Percentiles rank a stretch among this genome's conserved stretches.
Conservation (phyloP, 192 early-diverging fungal species). For the Coemansia sp. region DNA sequence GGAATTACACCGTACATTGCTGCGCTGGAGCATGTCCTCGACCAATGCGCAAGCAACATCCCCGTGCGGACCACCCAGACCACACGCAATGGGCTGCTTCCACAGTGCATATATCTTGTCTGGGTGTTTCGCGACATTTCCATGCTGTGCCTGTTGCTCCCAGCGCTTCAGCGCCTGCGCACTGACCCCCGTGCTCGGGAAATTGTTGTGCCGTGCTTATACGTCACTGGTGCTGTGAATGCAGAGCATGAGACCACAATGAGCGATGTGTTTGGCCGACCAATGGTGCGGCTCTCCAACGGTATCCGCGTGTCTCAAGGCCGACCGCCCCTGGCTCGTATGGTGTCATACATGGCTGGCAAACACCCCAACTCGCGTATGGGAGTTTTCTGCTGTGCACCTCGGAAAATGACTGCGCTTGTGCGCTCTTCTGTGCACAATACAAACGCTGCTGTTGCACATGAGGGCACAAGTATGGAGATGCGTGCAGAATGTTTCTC, state of each 20-base stretch:
- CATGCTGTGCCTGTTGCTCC: constrained; percentile 31
- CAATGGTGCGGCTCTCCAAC: constrained; percentile 46
- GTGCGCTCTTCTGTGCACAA: constrained; percentile 48
- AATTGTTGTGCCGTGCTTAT: constrained; percentile 48
- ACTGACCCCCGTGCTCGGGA: constrained; percentile 29
- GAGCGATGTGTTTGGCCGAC: constrained; percentile 50
- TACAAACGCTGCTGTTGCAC: constrained; percentile 46
- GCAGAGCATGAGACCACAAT: constrained; percentile 27
- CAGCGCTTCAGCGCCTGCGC: constrained; percentile 35
- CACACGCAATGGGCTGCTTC: constrained; percentile 42
- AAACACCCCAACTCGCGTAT: constrained; percentile 37
- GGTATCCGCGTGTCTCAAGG: constrained; percentile 49
- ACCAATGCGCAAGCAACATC: constrained; percentile 36
- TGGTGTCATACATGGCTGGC: constrained; percentile 48
- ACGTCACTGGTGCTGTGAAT: constrained; percentile 39
- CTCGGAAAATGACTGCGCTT: constrained; percentile 32
- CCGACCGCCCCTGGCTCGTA: constrained; percentile 40
- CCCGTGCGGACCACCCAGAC: constrained; percentile 42
- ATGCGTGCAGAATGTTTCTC: constrained; percentile 54
- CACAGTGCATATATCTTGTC: constrained; percentile 41
- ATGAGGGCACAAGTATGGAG: constrained; percentile 46
- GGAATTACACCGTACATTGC: constrained; percentile 74
- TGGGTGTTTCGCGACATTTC: constrained; percentile 52
- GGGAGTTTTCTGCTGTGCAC: constrained; percentile 52
- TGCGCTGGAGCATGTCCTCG: constrained; percentile 42